Base-by-base conservation (phyloP, 768 basidiomycete genomes). In the Tylopilus rubrobrunneus region DNA sequence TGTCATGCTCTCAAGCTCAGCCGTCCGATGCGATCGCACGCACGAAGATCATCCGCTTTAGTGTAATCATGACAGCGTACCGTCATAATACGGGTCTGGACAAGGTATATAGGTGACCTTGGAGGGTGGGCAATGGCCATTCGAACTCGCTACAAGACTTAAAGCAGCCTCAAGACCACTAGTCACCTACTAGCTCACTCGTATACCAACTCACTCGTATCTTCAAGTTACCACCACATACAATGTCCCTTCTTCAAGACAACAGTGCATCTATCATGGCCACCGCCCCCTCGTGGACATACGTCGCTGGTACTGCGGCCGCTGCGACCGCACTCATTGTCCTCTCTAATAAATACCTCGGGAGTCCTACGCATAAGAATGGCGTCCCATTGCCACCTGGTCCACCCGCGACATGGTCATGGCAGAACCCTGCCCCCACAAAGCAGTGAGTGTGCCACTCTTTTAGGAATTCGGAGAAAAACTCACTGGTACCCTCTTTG, bases 341-440 rank as follows among this genome's bases (percentile, higher is more conserved):
- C n/a, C n/a, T 56, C 14, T 55, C 2, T 3, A 37, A 40, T 5
- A 48, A 28, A 8, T n/a, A 48, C n/a, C 1, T 42, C 7, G 12
- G 15, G 33, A 37, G 19, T 19, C 21, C 42, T 7, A 44, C 48
- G 28, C 47, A 54, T 10, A 49, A 53, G 9, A 42, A 43, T 7
- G 41, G 46, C 3, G 19, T 49, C n/a, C 52, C 46, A 1, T 14
- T 53, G 0, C 53, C 53, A 9, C 47, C 47, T 14, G 53, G 48
- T n/a, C 53, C 53, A 5, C 42, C 47, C 23, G 42, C 48, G 7
- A 44, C 42, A 11, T 54, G 53, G 42, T 31, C 44, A 34, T 54
- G 47, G 53, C 19, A 31, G 41, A 28, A 23, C 33, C 52, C 52
- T n/a, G n/a, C 43, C 31, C 53, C 53, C 23, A 49, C 34, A 27